These are phyloP conservation scores for Rheum nobile DNA, from an alignment of 148 eudicot genomes.

Conservation along the genomic window DNA sequence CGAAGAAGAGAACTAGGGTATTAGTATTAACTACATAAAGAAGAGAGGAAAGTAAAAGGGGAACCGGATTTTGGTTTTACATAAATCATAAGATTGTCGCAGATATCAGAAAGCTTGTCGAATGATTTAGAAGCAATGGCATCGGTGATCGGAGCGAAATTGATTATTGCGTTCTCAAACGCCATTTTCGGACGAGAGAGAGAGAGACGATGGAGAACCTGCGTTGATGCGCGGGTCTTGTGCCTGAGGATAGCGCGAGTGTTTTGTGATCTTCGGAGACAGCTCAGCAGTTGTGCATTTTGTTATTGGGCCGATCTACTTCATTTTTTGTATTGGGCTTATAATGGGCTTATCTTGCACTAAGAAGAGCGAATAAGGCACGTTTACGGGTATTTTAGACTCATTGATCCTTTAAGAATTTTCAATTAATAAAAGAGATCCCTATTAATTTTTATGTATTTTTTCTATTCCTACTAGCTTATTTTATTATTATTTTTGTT, in stretches of 20 bases:
- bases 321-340: background rate
- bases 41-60: background rate
- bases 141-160: conserved; percentile 46
- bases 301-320: background rate
- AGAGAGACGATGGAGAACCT: background rate
- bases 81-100: conserved; percentile 67
- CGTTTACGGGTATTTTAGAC: no score
- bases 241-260: background rate
- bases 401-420: no score
- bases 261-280: background rate
- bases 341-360: background rate
- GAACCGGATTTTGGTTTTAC: conserved; percentile 8
- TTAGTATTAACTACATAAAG: background rate
- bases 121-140: conserved; percentile 49
- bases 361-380: no score
- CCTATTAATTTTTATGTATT: no score
- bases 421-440: no score
- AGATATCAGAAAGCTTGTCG: conserved; percentile 52
- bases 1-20: conserved; percentile 12
- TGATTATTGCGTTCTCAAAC: conserved; percentile 23
- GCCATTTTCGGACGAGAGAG: background rate
- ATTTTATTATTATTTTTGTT: no score
- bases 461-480: no score
- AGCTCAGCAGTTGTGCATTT: background rate
- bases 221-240: background rate